A percentile compares a stretch with the other conserved stretches of the same genome.
Evolutionary conservation across 495 filamentous ascomycete genomes (phyloP).

Genomic region (Echria macrotheca): DNA sequence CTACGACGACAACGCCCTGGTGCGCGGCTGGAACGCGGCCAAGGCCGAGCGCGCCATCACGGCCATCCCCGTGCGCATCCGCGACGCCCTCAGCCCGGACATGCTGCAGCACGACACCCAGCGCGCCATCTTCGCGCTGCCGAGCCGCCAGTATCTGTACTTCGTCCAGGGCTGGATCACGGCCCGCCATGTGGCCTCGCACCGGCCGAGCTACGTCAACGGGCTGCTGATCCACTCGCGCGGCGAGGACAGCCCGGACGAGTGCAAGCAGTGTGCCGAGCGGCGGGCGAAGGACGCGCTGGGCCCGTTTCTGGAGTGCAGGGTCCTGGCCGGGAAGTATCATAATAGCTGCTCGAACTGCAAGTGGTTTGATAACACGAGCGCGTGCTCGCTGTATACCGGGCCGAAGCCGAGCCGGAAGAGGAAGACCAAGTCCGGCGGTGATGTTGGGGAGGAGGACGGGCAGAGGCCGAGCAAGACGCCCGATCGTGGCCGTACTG

Average conservation of each 20-base stretch:
- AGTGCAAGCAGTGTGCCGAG: slow-evolving; percentile 25
- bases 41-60: slow-evolving; percentile 19
- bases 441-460: too few species aligned
- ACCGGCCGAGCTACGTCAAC: slow-evolving; percentile 33
- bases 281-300: slow-evolving; percentile 23
- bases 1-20: slow-evolving; percentile 23
- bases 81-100: slow-evolving; percentile 23
- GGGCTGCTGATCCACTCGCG: slow-evolving; percentile 32
- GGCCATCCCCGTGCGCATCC: slow-evolving; percentile 20
- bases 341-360: slow-evolving; percentile 35
- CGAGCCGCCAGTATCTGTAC: slow-evolving; percentile 26
- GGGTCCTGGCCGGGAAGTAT: slow-evolving; percentile 21
- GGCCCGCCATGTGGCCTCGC: slow-evolving; percentile 28
- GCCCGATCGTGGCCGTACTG: too few species aligned
- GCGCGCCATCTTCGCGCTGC: slow-evolving; percentile 22
- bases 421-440: slow-evolving; percentile 30
- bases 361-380: slow-evolving; percentile 36
- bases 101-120: slow-evolving; percentile 28
- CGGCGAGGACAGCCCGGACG: slow-evolving; percentile 19
- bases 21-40: slow-evolving; percentile 27
- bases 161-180: slow-evolving; percentile 34
- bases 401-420: slow-evolving; percentile 32
- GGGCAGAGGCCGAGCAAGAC: too few species aligned
- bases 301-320: slow-evolving; percentile 27
- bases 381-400: slow-evolving; percentile 28